These are phyloP conservation scores for Liriodendron chinense DNA, from an alignment of 164 flowering plant species.

Conservation along the genomic window DNA sequence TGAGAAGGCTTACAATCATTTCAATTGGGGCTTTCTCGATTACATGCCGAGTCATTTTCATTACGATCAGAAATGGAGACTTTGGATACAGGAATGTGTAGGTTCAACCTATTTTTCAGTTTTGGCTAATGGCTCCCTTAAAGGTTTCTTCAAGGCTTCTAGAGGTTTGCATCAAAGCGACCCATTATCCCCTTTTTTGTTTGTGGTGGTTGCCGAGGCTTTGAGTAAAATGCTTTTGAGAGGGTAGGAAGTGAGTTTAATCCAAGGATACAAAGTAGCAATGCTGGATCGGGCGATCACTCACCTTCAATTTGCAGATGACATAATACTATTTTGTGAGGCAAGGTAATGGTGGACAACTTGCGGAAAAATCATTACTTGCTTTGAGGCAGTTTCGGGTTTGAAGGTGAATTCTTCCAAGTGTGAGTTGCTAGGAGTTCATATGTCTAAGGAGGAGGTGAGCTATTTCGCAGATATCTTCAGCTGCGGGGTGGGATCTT, in stretches of 20 bases:
- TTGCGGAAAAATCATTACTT: not conserved
- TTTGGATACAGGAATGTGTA: not conserved
- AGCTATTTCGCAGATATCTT: not conserved
- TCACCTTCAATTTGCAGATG: not conserved
- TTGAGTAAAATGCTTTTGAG: not conserved
- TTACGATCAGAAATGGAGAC: not conserved
- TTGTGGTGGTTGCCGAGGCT: not conserved
- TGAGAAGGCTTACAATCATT: not conserved
- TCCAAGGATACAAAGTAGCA: too few species aligned
- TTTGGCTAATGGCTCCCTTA: not conserved
- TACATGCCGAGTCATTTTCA: not conserved
- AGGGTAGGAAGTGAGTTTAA: not conserved
- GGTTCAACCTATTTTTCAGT: not conserved
- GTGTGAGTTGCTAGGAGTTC: not conserved
- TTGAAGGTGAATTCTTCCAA: not conserved
- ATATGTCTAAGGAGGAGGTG: not conserved
- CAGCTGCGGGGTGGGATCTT: not conserved
- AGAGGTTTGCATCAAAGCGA: not conserved
- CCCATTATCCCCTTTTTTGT: slow-evolving; percentile 3
- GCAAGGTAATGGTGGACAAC: not conserved
- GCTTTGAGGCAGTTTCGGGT: not conserved
- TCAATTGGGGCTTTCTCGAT: not conserved
- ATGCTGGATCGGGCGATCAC: not conserved
- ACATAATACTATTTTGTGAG: too few species aligned
- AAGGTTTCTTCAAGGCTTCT: not conserved